Conservation (phyloP, 2,329 filamentous ascomycete genomes). For the Aspergillus fijiensis region DNA sequence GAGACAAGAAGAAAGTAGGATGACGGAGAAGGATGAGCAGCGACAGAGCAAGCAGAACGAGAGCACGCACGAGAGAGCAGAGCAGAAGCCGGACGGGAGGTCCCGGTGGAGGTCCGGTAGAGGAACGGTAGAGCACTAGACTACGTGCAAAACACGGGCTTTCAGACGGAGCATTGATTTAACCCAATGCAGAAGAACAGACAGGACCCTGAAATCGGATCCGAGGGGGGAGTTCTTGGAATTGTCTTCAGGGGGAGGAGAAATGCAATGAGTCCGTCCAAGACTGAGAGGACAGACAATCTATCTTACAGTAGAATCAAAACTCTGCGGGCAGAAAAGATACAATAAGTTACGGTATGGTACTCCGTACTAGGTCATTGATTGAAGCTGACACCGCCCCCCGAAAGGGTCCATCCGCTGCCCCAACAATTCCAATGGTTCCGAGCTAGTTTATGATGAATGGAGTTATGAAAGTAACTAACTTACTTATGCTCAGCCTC, state of each 20-base stretch:
- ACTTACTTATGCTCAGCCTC: no score
- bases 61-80: background rate
- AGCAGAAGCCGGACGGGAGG: constrained; percentile 16
- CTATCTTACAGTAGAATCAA: background rate
- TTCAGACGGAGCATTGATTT: background rate
- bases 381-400: background rate
- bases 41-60: constrained; percentile 2
- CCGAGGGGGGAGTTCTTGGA: background rate
- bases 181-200: background rate
- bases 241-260: constrained; percentile 5
- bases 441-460: no score
- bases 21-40: constrained; percentile 8
- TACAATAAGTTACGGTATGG: background rate
- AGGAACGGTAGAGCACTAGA: constrained; percentile 6
- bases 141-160: constrained; percentile 4
- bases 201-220: background rate
- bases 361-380: background rate
- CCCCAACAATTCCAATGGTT: background rate
- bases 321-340: background rate
- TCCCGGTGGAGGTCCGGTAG: constrained; percentile 11
- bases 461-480: no score
- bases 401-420: background rate
- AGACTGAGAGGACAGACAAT: background rate
- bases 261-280: background rate
- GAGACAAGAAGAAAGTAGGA: constrained; percentile 14